A percentile compares a stretch with the other conserved stretches of the same genome.
phyloP scores from a whole-genome alignment of 2,329 filamentous ascomycete genomes.

The Colletotrichum agaves region DNA sequence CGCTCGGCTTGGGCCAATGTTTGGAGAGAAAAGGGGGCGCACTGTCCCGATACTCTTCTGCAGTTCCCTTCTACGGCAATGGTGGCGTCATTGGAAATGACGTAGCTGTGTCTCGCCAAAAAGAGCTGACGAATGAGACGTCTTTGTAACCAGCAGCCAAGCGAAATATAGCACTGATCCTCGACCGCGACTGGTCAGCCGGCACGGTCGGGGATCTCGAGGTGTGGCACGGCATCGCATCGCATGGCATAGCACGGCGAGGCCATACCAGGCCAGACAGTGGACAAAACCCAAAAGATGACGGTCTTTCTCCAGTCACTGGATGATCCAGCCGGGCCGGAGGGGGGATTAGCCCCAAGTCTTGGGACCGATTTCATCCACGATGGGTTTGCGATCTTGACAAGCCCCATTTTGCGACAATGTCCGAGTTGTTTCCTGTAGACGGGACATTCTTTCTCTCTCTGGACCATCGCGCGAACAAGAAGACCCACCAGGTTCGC shows the following conservation, averaged over 20 bases:
- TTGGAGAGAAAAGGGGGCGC: neutral
- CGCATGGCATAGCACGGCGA: neutral
- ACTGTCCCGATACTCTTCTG: conserved; percentile 26
- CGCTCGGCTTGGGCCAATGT: conserved; percentile 21
- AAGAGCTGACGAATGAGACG: conserved; percentile 16
- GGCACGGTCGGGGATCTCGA: conserved; percentile 22
- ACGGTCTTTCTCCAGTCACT: neutral
- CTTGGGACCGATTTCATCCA: conserved; percentile 2
- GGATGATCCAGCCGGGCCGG: neutral
- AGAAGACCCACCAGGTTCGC: conserved; percentile 8
- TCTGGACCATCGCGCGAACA: too few species aligned
- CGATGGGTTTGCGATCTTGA: conserved; percentile 4
- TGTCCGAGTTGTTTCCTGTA: neutral
- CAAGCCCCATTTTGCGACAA: neutral
- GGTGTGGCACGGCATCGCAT: neutral
- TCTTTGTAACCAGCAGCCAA: conserved; percentile 10
- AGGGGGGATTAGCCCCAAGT: neutral
- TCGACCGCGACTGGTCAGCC: conserved; percentile 1
- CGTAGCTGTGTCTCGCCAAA: conserved; percentile 28
- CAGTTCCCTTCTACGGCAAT: conserved; percentile 2
- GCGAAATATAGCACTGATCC: conserved; percentile 2
- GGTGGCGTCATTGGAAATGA: conserved; percentile 33
- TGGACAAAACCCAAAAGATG: neutral
- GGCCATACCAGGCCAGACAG: conserved; percentile 2
- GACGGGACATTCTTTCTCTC: too few species aligned